Evolutionary conservation across 2,329 filamentous ascomycete genomes (phyloP), one percentile per base, ranked within the genome.

Genomic region (Diaporthe humulicola): DNA sequence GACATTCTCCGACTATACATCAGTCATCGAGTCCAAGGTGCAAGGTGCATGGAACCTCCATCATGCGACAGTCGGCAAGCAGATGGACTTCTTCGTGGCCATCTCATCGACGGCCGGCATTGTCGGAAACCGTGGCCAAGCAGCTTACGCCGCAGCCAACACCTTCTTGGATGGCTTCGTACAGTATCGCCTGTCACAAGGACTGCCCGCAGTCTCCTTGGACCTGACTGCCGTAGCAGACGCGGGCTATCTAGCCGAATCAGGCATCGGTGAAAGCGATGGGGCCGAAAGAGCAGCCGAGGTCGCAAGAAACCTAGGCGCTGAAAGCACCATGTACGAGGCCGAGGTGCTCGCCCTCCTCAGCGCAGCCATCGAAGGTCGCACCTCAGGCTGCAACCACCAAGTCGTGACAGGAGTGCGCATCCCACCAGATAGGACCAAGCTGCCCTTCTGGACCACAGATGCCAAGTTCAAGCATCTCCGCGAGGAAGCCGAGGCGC

Each of bases 401-500:
- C 74, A 75, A 19, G 54, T 73, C 15, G 36, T 76, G 36, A 67
- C 74, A 0, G 72, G 72, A 17, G 36, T 76, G 17, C 61, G 57
- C 2, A 73, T 75, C 28, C 71, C 71, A 22, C 45, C 58, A 14
- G 70, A 76, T 17, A 61, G 71, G 33, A 50, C 70, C 15, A 75
- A 36, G 77, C 81, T 86, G 67, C 88, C 88, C 0, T 91, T 89
- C 82, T 91, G 89, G 86, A 86, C 85, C 4, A 79, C 84, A 3
- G 89, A 91, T 66, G 87, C 86, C 71, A 90, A 89, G 79, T 90
- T 90, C 81, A 86, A 86, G 73, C 83, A 85, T 42, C 83, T 91
- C 36, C 85, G 85, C 17, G 83, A 85, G 58, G 81, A 81, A 10
- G 84, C 83, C 0, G 82, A 84, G 12, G 84, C 82, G 0, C 28